Evolutionary conservation across 495 filamentous ascomycete species (phyloP).

Genomic region (Lasiosphaeria ovina): DNA sequence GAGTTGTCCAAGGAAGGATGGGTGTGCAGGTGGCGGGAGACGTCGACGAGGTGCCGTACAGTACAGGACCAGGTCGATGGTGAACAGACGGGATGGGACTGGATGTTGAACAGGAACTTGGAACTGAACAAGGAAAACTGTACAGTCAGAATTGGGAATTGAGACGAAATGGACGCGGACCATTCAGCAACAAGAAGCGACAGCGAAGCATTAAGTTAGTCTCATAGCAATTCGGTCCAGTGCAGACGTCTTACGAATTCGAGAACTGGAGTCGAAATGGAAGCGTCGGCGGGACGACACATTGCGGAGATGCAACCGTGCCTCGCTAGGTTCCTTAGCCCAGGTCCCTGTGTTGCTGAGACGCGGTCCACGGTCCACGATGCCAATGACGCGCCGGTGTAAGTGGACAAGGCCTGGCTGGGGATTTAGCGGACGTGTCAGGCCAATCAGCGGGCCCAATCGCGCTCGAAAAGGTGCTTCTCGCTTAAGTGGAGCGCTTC

Average conservation of each 20-base stretch:
- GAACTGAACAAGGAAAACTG: too few species aligned
- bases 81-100: too few species aligned
- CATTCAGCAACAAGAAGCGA: background rate
- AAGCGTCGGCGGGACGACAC: background rate
- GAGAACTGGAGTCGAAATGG: conserved; percentile 3
- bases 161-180: background rate
- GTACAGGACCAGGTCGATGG: too few species aligned
- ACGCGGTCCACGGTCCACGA: conserved; percentile 27
- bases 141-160: too few species aligned
- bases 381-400: conserved; percentile 23
- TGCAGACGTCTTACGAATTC: background rate
- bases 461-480: conserved; percentile 6
- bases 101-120: too few species aligned
- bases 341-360: conserved; percentile 8
- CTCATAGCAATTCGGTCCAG: background rate
- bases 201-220: background rate
- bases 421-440: conserved; percentile 20
- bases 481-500: background rate
- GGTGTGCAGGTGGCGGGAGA: too few species aligned
- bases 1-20: too few species aligned
- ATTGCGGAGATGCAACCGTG: conserved; percentile 1
- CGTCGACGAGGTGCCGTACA: too few species aligned
- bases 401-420: conserved; percentile 15
- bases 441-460: conserved; percentile 27
- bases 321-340: conserved; percentile 1